A percentile compares a stretch with the other conserved stretches of the same genome.
These are phyloP conservation scores for Daedaleopsis sinensis DNA, from an alignment of 768 basidiomycete species.

Conservation along the genomic window DNA sequence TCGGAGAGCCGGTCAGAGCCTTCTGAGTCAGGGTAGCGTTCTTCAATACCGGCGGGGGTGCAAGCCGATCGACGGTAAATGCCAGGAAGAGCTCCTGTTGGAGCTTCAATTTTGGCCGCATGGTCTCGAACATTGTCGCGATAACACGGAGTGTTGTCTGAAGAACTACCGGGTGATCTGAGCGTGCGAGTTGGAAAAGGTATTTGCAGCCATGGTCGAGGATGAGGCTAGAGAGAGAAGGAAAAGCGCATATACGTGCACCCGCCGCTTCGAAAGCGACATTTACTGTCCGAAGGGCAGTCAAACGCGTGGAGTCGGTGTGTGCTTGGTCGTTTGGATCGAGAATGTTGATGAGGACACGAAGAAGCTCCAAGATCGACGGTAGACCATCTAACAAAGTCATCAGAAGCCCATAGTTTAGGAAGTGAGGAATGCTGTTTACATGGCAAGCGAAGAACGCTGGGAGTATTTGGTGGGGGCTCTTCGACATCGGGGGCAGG, in stretches of 20 bases:
- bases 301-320: conserved; percentile 92
- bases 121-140: conserved; percentile 85
- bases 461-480: conserved; percentile 25
- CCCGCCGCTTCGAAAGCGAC: conserved; percentile 87
- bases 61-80: conserved; percentile 90
- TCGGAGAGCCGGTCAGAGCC: conserved; percentile 24
- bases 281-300: conserved; percentile 86
- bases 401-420: background rate
- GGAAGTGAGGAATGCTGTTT: background rate
- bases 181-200: conserved; percentile 94
- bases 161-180: conserved; percentile 81
- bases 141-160: conserved; percentile 83
- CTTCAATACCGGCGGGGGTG: conserved; percentile 45
- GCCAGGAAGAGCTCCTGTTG: conserved; percentile 96
- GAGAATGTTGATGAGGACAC: conserved; percentile 92
- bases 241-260: conserved; percentile 70
- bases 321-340: conserved; percentile 95
- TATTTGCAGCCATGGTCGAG: conserved; percentile 93
- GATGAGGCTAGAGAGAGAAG: conserved; percentile 75
- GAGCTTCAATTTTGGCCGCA: conserved; percentile 84
- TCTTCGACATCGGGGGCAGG: background rate
- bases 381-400: conserved; percentile 75
- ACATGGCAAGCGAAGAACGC: conserved; percentile 11
- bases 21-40: conserved; percentile 19
- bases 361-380: conserved; percentile 88